These are phyloP conservation scores for Ceriops tagal DNA, from an alignment of 345 rosid species.

Conservation along the genomic window DNA sequence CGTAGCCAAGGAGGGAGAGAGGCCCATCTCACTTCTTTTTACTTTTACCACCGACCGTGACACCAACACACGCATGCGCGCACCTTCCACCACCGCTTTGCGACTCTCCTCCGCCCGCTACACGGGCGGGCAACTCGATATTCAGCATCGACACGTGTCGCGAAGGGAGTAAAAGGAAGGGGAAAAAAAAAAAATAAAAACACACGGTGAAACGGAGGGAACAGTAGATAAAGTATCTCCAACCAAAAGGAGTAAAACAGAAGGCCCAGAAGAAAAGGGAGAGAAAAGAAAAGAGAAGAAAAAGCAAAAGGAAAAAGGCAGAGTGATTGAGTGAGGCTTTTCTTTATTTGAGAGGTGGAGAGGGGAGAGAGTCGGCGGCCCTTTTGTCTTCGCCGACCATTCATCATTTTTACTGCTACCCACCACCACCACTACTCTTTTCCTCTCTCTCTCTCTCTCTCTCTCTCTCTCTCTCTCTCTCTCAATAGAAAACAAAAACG, in stretches of 20 bases:
- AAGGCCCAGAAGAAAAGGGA: not conserved
- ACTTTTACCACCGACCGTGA: not conserved
- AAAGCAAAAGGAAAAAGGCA: not conserved
- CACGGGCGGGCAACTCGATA: too few relatives aligned
- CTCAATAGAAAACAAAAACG: not conserved
- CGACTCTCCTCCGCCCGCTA: not conserved
- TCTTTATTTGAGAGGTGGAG: too few relatives aligned
- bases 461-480: conserved; percentile 11
- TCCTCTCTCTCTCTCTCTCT: conserved; percentile 10
- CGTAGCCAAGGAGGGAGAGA: not conserved
- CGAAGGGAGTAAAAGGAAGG: too few relatives aligned
- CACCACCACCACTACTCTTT: not conserved
- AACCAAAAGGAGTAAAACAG: not conserved
- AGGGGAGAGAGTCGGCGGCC: conserved; percentile 1
- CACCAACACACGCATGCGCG: not conserved
- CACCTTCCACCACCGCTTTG: not conserved
- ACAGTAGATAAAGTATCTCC: not conserved
- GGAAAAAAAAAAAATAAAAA: too few relatives aligned
- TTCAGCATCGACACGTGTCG: too few relatives aligned
- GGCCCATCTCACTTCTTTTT: not conserved
- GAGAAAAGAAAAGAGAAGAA: not conserved
- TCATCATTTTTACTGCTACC: not conserved
- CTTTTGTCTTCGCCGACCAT: not conserved
- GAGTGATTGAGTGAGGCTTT: not conserved
- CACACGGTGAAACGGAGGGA: too few relatives aligned